Evolutionary conservation across 176 grass and related monocot genomes (phyloP).

Genomic region (Poa pratensis): DNA sequence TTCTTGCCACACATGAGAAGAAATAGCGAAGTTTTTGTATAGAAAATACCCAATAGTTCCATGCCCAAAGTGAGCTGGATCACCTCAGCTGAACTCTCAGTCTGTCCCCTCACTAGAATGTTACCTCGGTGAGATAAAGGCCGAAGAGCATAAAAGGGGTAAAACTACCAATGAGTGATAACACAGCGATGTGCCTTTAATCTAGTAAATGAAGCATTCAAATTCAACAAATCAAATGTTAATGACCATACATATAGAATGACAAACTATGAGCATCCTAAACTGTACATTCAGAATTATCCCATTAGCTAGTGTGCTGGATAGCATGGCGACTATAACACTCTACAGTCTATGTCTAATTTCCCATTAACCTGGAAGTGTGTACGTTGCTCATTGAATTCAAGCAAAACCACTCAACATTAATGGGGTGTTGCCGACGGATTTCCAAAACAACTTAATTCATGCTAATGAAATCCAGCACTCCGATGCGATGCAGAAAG

Average conservation of each 20-base stretch:
- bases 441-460: background rate
- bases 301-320: background rate
- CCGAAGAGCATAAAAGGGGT: background rate
- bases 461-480: background rate
- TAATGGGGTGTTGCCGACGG: background rate
- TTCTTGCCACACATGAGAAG: background rate
- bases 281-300: background rate
- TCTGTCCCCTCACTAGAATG: no score
- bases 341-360: background rate
- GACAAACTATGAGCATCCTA: background rate
- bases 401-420: background rate
- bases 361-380: background rate
- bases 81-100: background rate
- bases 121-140: background rate
- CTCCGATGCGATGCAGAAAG: background rate
- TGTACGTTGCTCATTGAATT: background rate
- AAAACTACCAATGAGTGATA: background rate
- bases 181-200: background rate
- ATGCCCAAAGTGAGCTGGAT: background rate
- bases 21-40: no score
- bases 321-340: background rate
- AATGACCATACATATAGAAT: background rate
- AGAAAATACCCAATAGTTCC: no score
- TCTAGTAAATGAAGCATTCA: conserved; percentile 9
- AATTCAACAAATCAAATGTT: background rate